Evolutionary conservation across 495 filamentous ascomycete species (phyloP), one percentile per base, ranked within the genome.

Genomic region (Penicillium manginii): DNA sequence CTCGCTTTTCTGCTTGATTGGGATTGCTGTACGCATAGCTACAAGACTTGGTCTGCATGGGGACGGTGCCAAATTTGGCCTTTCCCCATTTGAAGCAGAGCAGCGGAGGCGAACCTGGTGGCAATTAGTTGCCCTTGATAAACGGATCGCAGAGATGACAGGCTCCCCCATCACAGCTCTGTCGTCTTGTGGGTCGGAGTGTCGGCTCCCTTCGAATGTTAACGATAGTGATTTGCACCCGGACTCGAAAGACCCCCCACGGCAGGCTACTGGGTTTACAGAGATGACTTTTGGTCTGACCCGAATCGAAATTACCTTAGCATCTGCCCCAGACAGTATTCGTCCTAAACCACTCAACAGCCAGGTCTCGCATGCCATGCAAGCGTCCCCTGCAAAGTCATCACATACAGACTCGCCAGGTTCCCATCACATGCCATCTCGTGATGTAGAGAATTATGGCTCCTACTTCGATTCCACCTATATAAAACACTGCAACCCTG

Each of bases 61-160:
- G 19, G 88, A 91, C 59, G 86, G 84, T 3, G 68, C 74, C 37
- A 80, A 82, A 57, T 86, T 84, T 49, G 75, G 77, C n/a, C 73
- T 89, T 2, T 78, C 85, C 0, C 82, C 85, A 4, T 89, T 91
- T 62, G 87, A 91, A 53, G 80, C 82, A 2, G 89, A 92, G 70
- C 81, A 85, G 68, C 77, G 89, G 17, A 73, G 88, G 49, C 78
- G 88, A 19, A 66, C 91, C 4, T 92, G 89, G 89, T 90, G 87
- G 87, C 86, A 87, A 62, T 72, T 91, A 8, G 81, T 83, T 53
- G 73, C 82, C 19, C 78, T 91, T 17, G 89, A 92, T 62, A 78
- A 80, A 43, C 82, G 86, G 35, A 79, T 85, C 9, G 82, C 81
- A 18, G 86, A 88, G 62, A 81, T 88, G 35, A 83, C 85, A 23